Base-by-base conservation (phyloP, 2,329 filamentous ascomycete genomes). In the Cladosporium velox region DNA sequence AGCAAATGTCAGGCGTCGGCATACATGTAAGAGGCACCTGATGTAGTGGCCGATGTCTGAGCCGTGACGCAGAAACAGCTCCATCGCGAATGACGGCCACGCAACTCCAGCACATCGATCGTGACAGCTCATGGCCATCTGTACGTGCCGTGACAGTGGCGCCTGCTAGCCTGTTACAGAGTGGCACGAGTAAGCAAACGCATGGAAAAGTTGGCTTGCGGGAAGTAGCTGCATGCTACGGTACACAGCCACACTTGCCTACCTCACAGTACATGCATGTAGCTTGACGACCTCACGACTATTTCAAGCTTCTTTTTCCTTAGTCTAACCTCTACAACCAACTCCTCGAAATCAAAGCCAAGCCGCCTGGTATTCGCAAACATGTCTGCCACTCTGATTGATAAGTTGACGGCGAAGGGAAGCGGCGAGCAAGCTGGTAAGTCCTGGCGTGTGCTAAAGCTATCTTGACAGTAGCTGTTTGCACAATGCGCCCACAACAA, bases 381-480 rank as follows among this genome's bases (percentile, higher is more conserved):
- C 32, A 65, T 65, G 63, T 59, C 63, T 75, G 67, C 78, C 14
- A 72, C 73, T 34, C 75, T 82, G 26, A 70, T 79, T 18, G 75
- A 81, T 12, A 78, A 72, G 38, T 66, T 82, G 64, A 80, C 78
- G 5, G 78, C 79, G 18, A 79, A 79, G 59, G 78, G 79, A 21
- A 78, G 77, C n/a, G 69, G 76, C 30, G 80, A 82, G 68, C 77
- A 77, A 32, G 79, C 77, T 66, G 75, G 77, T 79, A 65, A 68
- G 71, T 57, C 18, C 32, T 7, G 32, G 10, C 38, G 4, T n/a
- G 15, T 47, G 38, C 24, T 28, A 18, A 18, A 44, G 57, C 35
- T 24, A 32, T 59, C 6, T 32, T 47, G 34, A 41, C 32, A 11
- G 21, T 21, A 8, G 21, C n/a, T 41, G 15, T 58, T 41, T n/a